A percentile compares a stretch with the other conserved stretches of the same genome.
Evolutionary conservation across 768 basidiomycete genomes (phyloP).

Genomic region (Lactarius hengduanensis): DNA sequence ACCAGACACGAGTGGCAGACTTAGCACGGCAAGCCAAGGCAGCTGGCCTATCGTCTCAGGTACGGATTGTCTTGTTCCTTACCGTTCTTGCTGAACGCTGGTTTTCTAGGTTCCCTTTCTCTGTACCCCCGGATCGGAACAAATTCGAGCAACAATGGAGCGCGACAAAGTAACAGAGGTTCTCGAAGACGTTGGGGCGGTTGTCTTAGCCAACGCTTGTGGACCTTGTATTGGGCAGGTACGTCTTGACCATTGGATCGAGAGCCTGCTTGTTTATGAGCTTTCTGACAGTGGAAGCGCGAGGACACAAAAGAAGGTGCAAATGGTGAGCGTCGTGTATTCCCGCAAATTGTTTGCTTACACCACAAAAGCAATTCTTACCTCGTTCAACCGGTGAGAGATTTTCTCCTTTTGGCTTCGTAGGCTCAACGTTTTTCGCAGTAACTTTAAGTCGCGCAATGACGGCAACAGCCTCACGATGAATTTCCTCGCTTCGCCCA

Average conservation of each 20-base stretch:
- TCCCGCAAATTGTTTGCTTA: conserved; percentile 15
- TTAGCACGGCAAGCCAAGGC: conserved; percentile 86
- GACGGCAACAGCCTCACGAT: conserved; percentile 93
- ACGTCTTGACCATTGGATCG: conserved; percentile 18
- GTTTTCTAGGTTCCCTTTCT: conserved; percentile 70
- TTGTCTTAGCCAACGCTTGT: conserved; percentile 95
- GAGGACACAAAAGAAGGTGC: conserved; percentile 84
- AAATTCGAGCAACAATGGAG: conserved; percentile 97
- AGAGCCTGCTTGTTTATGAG: background rate
- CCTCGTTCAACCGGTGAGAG: conserved; percentile 87
- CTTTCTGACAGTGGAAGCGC: conserved; percentile 78
- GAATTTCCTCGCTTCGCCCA: conserved; percentile 98
- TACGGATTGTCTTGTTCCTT: conserved; percentile 29
- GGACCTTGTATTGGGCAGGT: conserved; percentile 98
- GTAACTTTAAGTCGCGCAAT: conserved; percentile 91
- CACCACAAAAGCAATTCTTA: conserved; percentile 71
- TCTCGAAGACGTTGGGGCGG: conserved; percentile 87
- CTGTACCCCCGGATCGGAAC: conserved; percentile 90
- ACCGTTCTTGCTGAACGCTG: background rate
- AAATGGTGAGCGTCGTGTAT: conserved; percentile 59
- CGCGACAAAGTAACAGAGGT: conserved; percentile 82
- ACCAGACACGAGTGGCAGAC: conserved; percentile 87
- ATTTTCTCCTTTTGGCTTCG: background rate
- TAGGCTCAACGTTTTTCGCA: conserved; percentile 28
- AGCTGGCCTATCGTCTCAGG: conserved; percentile 77